Evolutionary conservation across 2,329 filamentous ascomycete genomes (phyloP).

Genomic region (Phaeosphaeriaceae sp.): DNA sequence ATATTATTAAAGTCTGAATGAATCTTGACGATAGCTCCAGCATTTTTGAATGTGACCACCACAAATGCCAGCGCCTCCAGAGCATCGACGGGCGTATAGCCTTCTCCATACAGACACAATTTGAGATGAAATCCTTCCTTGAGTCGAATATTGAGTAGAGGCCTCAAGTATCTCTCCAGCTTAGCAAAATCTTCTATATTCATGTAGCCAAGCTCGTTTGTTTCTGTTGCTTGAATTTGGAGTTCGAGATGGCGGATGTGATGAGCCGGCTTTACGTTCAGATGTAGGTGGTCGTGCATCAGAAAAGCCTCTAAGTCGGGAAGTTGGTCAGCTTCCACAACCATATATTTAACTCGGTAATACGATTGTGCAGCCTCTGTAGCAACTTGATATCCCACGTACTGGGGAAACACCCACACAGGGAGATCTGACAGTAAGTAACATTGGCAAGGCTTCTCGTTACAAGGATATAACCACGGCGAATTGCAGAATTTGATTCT

Average conservation of each 20-base stretch:
- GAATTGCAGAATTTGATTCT: not conserved
- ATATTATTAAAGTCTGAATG: not conserved
- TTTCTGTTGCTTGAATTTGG: not conserved
- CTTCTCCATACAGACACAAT: not conserved
- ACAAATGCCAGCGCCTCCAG: not conserved
- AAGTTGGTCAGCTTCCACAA: not conserved
- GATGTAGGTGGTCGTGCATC: slow-evolving; percentile 4
- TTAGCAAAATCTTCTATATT: not conserved
- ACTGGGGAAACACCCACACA: not conserved
- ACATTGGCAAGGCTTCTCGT: not conserved
- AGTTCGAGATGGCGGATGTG: slow-evolving; percentile 1
- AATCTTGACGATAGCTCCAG: not conserved
- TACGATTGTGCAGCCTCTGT: slow-evolving; percentile 1
- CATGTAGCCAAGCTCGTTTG: not conserved
- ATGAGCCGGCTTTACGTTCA: not conserved
- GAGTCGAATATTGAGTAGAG: not conserved
- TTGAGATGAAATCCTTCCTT: not conserved
- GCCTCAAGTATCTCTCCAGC: not conserved
- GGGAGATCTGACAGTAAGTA: not conserved
- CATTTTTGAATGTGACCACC: not conserved
- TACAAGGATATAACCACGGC: not conserved
- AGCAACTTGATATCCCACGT: not conserved
- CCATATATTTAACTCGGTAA: not conserved
- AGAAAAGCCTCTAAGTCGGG: not conserved
- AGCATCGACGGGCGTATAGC: not conserved